A percentile compares a stretch with the other conserved stretches of the same genome.
phyloP scores from a whole-genome alignment of 73 alveolate genomes.

The Tetrahymena elliotti region DNA sequence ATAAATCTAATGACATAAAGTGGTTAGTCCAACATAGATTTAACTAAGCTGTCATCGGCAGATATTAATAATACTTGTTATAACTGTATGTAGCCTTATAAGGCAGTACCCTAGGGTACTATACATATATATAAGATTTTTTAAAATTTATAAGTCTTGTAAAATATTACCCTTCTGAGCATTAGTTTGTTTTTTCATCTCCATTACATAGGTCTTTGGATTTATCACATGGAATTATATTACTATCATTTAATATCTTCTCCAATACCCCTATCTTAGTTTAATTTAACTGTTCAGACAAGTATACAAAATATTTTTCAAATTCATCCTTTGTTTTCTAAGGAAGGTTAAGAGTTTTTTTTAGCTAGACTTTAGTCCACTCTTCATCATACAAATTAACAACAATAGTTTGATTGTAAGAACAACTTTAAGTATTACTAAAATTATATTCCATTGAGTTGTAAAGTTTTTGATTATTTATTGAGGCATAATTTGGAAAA shows the following conservation, averaged over 20 bases:
- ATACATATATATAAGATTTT: too few species aligned
- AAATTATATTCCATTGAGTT: background rate
- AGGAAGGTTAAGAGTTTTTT: background rate
- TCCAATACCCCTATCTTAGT: background rate
- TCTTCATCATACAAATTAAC: background rate
- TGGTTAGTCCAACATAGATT: too few species aligned
- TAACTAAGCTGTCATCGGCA: too few species aligned
- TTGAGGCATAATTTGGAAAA: background rate
- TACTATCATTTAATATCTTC: background rate
- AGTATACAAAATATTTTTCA: background rate
- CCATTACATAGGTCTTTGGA: background rate
- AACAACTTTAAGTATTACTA: background rate
- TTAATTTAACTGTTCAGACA: background rate
- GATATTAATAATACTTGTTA: too few species aligned
- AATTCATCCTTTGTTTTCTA: background rate
- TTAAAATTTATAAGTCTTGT: too few species aligned
- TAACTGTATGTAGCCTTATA: too few species aligned
- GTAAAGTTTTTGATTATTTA: background rate
- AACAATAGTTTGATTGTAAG: background rate
- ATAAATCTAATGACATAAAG: too few species aligned
- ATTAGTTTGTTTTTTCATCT: background rate
- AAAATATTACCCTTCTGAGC: background rate
- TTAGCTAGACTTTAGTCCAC: background rate
- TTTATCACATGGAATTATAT: background rate
- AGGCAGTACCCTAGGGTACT: too few species aligned